Evolutionary conservation across 352 stramenopile genomes (phyloP), one percentile per base, ranked within the genome.

Genomic region (Thraustochytrium striatum): DNA sequence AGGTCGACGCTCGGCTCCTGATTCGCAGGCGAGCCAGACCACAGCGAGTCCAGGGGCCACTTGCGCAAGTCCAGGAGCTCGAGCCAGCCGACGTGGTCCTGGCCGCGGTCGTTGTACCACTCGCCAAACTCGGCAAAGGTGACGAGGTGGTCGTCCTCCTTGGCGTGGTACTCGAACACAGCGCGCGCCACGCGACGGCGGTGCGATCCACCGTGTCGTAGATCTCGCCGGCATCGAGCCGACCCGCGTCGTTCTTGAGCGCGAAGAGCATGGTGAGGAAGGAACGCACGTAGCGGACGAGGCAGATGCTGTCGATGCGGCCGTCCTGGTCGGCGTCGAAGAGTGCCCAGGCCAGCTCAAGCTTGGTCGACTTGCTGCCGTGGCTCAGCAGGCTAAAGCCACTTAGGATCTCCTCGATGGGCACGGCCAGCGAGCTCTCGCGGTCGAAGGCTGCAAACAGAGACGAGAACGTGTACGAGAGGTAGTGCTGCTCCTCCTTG

Each of bases 41-140:
- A n/a, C n/a, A n/a, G n/a, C n/a, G n/a, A 72, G 0, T 75, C 65
- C 43, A 70, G 36, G 3, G 35, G 59, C 59, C 59, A 70, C 38
- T 70, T 70, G 21, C 59, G 59, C 59, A 70, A n/a, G 38, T 70
- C 59, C 13, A 70, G 32, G 21, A 70, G 59, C 59, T 70, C 59
- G 8, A 70, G 59, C 59, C 59, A 70, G 3, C 35, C 59, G 35
- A 70, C 53, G 59, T 70, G 35, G 25, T 55, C 35, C 82, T 97
- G 96, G n/a, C 94, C 94, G 43, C 91, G 91, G 36, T 90, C 88
- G 0, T 93, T 95, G 78, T 98, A 98, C 95, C 95, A 98, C 11
- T 93, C 88, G 3, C 93, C 94, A 87, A 98, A 98, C 69, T 98
- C 91, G 47, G 93, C 87, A 58, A 98, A 94, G 41, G 85, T 93